Conservation (phyloP, 176 grass and related monocot genomes). For the Oryza rufipogon region DNA sequence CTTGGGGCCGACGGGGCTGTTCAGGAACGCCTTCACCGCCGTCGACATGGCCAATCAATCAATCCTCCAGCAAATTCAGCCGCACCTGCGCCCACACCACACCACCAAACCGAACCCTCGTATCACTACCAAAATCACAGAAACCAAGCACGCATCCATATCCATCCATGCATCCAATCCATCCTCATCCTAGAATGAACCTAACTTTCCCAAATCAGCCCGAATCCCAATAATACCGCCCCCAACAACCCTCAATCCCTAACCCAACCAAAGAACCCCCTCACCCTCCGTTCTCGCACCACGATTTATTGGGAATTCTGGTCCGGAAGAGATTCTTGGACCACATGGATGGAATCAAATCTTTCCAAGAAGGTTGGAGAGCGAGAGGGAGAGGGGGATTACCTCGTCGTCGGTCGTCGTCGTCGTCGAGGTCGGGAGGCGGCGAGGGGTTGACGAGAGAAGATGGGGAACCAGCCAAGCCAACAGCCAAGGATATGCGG, state of each 20-base stretch:
- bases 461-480: background rate
- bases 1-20: conserved; percentile 81
- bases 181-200: no score
- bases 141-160: background rate
- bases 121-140: background rate
- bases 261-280: background rate
- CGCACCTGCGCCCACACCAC: background rate
- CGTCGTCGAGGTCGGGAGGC: conserved; percentile 8
- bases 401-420: conserved; percentile 16
- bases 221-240: background rate
- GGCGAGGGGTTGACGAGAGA: conserved; percentile 33
- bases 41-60: conserved; percentile 34
- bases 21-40: conserved; percentile 61
- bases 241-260: background rate
- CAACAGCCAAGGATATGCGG: background rate
- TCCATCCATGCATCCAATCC: no score
- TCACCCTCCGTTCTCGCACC: no score
- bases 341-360: background rate
- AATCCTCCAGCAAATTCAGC: background rate
- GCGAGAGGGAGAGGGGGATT: background rate
- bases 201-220: no score
- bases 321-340: background rate
- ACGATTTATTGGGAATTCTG: background rate
- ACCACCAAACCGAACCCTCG: background rate
- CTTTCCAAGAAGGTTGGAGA: background rate